Conservation (phyloP, 2,329 filamentous ascomycete genomes). For the Trichophyton mentagrophytes region DNA sequence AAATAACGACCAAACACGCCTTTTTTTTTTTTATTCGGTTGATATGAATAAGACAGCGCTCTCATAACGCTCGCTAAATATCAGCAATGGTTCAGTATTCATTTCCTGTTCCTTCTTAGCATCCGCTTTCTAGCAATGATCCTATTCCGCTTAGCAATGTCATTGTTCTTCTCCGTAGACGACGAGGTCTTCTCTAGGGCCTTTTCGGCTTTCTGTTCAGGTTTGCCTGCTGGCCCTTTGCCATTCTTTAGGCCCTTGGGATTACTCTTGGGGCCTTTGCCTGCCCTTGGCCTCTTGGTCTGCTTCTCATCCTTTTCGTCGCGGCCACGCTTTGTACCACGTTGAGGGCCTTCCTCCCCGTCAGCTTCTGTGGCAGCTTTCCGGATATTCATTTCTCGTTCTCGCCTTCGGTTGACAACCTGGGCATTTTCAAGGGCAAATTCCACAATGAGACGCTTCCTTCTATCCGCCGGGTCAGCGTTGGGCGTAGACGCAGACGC, state of each 20-base stretch:
- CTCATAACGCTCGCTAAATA: neutral
- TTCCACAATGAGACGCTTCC: constrained; percentile 81
- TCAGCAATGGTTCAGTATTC: neutral
- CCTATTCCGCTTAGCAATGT: constrained; percentile 52
- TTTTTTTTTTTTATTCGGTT: neutral
- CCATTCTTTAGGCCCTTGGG: constrained; percentile 10
- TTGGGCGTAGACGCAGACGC: constrained; percentile 17
- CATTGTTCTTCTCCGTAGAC: constrained; percentile 33
- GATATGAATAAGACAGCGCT: neutral
- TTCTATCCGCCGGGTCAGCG: constrained; percentile 33
- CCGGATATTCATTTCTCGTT: constrained; percentile 46
- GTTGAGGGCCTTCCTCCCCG: neutral
- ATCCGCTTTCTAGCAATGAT: constrained; percentile 78
- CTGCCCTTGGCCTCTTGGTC: constrained; percentile 15
- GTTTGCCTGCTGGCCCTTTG: constrained; percentile 7
- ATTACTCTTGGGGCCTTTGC: constrained; percentile 9
- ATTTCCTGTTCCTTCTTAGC: constrained; percentile 52
- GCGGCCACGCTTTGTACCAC: neutral
- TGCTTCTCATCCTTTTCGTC: constrained; percentile 21
- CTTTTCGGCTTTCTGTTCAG: constrained; percentile 6
- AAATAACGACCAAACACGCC: neutral
- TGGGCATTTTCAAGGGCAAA: constrained; percentile 98
- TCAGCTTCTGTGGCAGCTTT: constrained; percentile 11
- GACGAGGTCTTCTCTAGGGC: constrained; percentile 8
- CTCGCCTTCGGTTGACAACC: constrained; percentile 68